Evolutionary conservation across 169 alveolate genomes (phyloP), one percentile per base, ranked within the genome.

Genomic region (Besnoitia besnoiti): DNA sequence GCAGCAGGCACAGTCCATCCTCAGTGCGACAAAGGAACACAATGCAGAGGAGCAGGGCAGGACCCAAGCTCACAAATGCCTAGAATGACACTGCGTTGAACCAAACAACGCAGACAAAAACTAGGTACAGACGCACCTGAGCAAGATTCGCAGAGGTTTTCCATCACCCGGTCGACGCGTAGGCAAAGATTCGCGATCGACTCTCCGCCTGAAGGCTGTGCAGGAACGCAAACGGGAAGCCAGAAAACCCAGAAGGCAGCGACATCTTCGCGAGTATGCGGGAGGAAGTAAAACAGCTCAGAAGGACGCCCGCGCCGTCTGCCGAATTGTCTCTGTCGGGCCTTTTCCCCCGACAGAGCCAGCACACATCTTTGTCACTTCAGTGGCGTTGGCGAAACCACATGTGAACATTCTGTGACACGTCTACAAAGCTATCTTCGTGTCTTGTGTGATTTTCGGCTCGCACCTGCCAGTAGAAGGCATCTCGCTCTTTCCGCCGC

Each of bases 171-270:
- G 62, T 95, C 96, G 33, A 90, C 94, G 61, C 96, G 85, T 39
- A 95, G 91, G 67, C 96, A 95, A 75, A 95, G 76, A 51, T 95
- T 95, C 0, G 96, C 96, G 51, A 95, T 88, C n/a, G 96, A 94
- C 51, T 94, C 96, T 0, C 93, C 93, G 5, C 93, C 93, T 21
- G 89, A 33, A 2, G 93, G 92, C 92, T 91, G 89, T 55, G 51
- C 16, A 19, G 42, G 16, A 27, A 2, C n/a, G 51, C 5, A 39
- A 33, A 24, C 30, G 27, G 24, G n/a, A 55, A n/a, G 30, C 27
- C 12, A 5, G 24, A 49, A 8, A 49, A 49, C 55, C 5, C 55
- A 49, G 55, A 49, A 14, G 24, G 14, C 7, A 7, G n/a, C 44
- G 35, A 19, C n/a, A n/a, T n/a, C n/a, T n/a, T n/a, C n/a, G n/a